Conservation (phyloP, 352 stramenopile genomes). For the Pilasporangium apinafurcum region DNA sequence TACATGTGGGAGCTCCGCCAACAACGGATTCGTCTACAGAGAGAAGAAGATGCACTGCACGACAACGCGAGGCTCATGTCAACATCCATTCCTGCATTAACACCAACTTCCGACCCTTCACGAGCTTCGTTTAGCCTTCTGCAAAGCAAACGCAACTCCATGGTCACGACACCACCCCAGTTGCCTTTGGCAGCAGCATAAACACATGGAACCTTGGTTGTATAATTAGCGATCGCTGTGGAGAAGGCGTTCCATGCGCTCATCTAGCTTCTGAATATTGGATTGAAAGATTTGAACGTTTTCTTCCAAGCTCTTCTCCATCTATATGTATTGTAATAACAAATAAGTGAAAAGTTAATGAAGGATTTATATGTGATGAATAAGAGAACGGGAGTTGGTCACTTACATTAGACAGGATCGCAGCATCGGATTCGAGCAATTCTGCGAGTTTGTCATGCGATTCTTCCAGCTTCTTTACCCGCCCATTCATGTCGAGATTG, state of each 20-base stretch:
- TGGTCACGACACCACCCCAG: constrained; percentile 11
- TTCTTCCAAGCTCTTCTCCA: constrained; percentile 63
- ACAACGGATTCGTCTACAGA: constrained; percentile 20
- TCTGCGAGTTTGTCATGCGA: constrained; percentile 41
- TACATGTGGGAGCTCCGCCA: constrained; percentile 51
- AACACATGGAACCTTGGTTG: constrained; percentile 5
- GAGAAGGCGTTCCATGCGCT: constrained; percentile 54
- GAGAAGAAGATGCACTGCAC: constrained; percentile 14
- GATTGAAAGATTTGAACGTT: constrained; percentile 75
- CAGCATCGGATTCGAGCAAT: constrained; percentile 59
- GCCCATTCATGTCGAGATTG: constrained; percentile 30
- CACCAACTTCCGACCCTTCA: constrained; percentile 22
- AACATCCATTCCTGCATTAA: constrained; percentile 26
- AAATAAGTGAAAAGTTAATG: no score
- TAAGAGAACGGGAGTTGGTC: background rate
- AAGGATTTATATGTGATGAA: no score
- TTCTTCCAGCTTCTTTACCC: constrained; percentile 59
- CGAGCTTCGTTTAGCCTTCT: constrained; percentile 17
- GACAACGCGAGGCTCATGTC: constrained; percentile 20
- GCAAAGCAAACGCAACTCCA: constrained; percentile 28
- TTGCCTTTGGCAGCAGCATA: constrained; percentile 10
- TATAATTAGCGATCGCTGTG: constrained; percentile 10
- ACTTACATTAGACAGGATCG: constrained; percentile 67
- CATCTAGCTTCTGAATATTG: constrained; percentile 73
- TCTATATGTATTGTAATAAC: constrained; percentile 19